Base-by-base conservation (phyloP, 1,284 basidiomycete genomes). In the Trichosporon asahii region DNA sequence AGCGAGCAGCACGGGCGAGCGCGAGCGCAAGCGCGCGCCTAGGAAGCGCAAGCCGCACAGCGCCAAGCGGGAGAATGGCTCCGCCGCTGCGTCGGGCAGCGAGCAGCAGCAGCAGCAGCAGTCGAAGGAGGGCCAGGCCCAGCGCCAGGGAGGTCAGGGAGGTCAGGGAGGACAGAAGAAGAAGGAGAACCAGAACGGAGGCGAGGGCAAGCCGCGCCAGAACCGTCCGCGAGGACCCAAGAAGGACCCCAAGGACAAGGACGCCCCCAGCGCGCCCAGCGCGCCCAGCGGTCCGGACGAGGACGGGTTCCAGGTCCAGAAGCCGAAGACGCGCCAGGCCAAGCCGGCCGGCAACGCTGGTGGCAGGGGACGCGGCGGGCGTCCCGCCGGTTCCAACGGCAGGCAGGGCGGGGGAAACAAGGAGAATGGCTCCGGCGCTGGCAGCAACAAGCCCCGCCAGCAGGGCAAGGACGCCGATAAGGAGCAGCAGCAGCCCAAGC, bases 231-330 rank as follows among this genome's bases (percentile, higher is more conserved):
- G 49, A 18, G 15, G 2, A 18, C 49, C 49, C 21, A 53, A 53
- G 49, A 60, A 68, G 44, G 66, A 40, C 65, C 31, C 31, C 31
- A 70, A 66, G 66, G 67, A 53, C 46, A 33, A 33, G 35, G 44
- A 9, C 18, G 44, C 44, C 9, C 18, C 53, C 23, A n/a, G n/a
- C n/a, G n/a, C n/a, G n/a, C n/a, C n/a, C n/a, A n/a, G n/a, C n/a
- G n/a, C n/a, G n/a, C n/a, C n/a, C n/a, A 66, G 66, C 29, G 46
- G 70, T 6, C 71, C 78, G 0, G 80, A 80, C 68, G 77, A 75
- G 37, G 80, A 82, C 72, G 80, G 80, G 27, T 81, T 82, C 73
- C 78, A 78, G 69, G 69, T 76, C 61, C 78, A 78, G 60, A 74
- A 72, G 57, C 29, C 57, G 57, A 61, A 61, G 57, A 61, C 18